Evolutionary conservation across 352 stramenopile genomes (phyloP).

Genomic region (Globisporangium perplexum): DNA sequence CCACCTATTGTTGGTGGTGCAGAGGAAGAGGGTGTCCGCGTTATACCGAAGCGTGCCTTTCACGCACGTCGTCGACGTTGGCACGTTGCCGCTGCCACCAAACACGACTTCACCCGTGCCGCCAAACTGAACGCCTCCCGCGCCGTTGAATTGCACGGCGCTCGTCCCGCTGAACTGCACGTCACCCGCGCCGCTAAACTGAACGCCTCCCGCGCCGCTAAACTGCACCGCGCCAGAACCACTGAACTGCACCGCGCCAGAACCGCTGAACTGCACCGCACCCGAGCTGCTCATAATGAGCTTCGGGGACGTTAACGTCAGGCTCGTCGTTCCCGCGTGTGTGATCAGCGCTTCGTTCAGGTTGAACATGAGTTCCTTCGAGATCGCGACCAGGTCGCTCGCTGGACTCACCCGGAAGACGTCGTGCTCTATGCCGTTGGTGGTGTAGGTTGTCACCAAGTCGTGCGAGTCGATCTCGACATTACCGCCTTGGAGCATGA

Average conservation of each 20-base stretch:
- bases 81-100: slow-evolving; percentile 5
- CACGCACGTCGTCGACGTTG: slow-evolving; percentile 17
- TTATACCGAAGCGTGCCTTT: slow-evolving; percentile 29
- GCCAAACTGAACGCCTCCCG: slow-evolving; percentile 2
- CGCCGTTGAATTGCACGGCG: slow-evolving; percentile 13
- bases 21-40: slow-evolving; percentile 29
- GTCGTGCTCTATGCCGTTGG: slow-evolving; percentile 11
- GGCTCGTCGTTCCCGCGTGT: slow-evolving; percentile 19
- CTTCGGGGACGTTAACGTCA: slow-evolving; percentile 37
- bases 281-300: slow-evolving; percentile 18
- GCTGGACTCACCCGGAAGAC: slow-evolving; percentile 29
- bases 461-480: slow-evolving; percentile 46
- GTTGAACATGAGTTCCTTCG: slow-evolving; percentile 23
- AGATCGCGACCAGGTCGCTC: slow-evolving; percentile 19
- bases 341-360: slow-evolving; percentile 21
- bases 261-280: neutral
- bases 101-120: slow-evolving; percentile 20
- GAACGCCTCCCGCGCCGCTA: neutral
- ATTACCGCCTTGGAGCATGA: slow-evolving; percentile 30
- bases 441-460: slow-evolving; percentile 31
- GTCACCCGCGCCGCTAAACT: neutral
- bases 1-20: slow-evolving; percentile 7
- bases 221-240: slow-evolving; percentile 18
- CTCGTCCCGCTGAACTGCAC: slow-evolving; percentile 15
- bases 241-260: slow-evolving; percentile 3